Conservation (phyloP, 1,284 basidiomycete species). For the Irpex rosettiformis region DNA sequence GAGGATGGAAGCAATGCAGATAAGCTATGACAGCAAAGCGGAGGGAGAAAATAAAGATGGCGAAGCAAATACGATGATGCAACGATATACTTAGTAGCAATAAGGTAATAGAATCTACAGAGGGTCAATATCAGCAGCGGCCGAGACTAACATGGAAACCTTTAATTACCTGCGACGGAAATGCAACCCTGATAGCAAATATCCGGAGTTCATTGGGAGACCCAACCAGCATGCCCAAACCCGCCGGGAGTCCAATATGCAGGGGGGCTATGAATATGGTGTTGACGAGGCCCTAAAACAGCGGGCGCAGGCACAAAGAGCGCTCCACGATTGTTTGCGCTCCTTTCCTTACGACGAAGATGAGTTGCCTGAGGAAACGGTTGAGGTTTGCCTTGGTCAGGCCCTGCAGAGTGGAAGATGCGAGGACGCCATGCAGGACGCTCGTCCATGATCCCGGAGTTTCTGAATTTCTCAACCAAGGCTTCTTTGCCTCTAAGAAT, state of each 20-base stretch:
- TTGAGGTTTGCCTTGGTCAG: constrained; percentile 69
- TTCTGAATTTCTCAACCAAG: constrained; percentile 82
- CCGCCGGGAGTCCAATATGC: not conserved
- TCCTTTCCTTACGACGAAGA: constrained; percentile 71
- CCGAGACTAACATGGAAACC: too few relatives aligned
- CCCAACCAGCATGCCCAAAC: not conserved
- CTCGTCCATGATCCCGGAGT: constrained; percentile 83
- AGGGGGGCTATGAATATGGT: not conserved
- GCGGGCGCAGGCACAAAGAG: constrained; percentile 41
- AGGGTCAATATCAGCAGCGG: too few relatives aligned
- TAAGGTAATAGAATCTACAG: too few relatives aligned
- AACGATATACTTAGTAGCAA: too few relatives aligned
- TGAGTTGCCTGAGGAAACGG: constrained; percentile 80
- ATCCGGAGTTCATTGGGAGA: not conserved
- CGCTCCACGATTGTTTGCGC: constrained; percentile 68
- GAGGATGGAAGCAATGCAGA: too few relatives aligned
- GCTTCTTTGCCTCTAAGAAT: constrained; percentile 88
- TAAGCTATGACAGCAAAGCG: not conserved
- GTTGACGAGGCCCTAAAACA: not conserved
- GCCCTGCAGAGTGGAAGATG: constrained; percentile 78
- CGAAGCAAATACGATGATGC: not conserved
- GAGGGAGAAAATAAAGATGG: not conserved
- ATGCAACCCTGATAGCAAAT: too few relatives aligned
- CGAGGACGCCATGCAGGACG: constrained; percentile 78
- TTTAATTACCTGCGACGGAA: too few relatives aligned